A percentile compares a stretch with the other conserved stretches of the same genome.
Evolutionary conservation across 1,284 basidiomycete species (phyloP).

Genomic region (Trichosporon coremiiforme): DNA sequence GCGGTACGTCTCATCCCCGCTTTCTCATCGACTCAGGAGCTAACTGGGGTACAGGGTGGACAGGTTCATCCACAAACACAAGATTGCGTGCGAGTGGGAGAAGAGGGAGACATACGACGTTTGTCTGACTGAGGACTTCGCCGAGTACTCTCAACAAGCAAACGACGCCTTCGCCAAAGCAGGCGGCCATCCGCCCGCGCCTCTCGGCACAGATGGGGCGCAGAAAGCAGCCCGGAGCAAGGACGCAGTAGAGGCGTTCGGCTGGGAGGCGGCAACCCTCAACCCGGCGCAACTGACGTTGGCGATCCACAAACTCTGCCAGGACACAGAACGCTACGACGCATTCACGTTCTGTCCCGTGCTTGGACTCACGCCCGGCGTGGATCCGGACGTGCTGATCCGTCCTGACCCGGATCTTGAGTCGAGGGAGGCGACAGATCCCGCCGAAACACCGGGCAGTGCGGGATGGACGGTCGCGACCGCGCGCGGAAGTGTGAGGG

Average conservation of each 20-base stretch:
- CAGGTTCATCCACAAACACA: slow-evolving; percentile 38
- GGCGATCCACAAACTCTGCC: slow-evolving; percentile 37
- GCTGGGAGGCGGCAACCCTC: slow-evolving; percentile 45
- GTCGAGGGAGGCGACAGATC: background rate
- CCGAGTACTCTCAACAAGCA: slow-evolving; percentile 34
- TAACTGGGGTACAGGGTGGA: slow-evolving; percentile 21
- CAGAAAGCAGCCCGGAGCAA: slow-evolving; percentile 24
- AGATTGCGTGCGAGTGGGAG: slow-evolving; percentile 47
- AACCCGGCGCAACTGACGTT: slow-evolving; percentile 48
- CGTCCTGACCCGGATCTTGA: background rate
- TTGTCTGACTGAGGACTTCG: slow-evolving; percentile 42
- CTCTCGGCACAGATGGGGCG: slow-evolving; percentile 27
- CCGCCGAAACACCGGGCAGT: background rate
- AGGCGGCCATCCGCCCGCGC: slow-evolving; percentile 25
- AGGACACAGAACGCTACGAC: slow-evolving; percentile 33
- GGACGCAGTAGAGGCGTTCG: slow-evolving; percentile 28
- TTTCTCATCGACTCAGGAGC: too few relatives aligned
- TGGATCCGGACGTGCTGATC: background rate
- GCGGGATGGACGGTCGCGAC: slow-evolving; percentile 38
- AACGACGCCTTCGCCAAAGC: slow-evolving; percentile 30
- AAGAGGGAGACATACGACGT: slow-evolving; percentile 43
- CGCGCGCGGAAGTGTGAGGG: slow-evolving; percentile 36
- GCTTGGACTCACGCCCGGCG: background rate
- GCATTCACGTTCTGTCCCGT: slow-evolving; percentile 32
- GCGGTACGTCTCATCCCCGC: slow-evolving; percentile 6